Evolutionary conservation across 108 stramenopile genomes (phyloP), one percentile per base, ranked within the genome.

Genomic region (Craspedostauros australis): DNA sequence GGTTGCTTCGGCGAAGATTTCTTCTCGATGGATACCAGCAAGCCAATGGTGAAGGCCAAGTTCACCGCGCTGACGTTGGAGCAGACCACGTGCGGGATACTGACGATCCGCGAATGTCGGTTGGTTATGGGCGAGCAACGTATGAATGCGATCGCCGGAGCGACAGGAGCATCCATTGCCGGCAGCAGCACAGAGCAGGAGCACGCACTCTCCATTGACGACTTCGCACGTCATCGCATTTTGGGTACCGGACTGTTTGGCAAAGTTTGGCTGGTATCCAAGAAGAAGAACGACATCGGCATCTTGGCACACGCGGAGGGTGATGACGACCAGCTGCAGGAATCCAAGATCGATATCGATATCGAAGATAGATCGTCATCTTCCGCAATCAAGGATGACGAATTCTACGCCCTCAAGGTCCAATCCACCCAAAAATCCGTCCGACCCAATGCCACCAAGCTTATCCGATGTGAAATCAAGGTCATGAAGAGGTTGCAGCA

Each of bases 401-500:
- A 61, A 9, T 57, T 76, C 0, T 94, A 88, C 62, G 95, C 95
- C 9, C 69, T 96, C 24, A 96, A 96, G 62, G 62, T 92, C 18
- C 90, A 91, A 56, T 70, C 75, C 28, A 91, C 91, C 56, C 64
- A 81, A 7, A 78, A 96, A 60, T 70, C 95, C 26, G 80, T 95
- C 34, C 79, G 77, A 27, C 64, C 82, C 49, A 75, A 94, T 40
- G 94, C 95, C 67, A 84, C 80, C 22, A 68, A 75, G 6, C 77
- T 79, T 39, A 85, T 91, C 4, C 68, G 73, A 32, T 70, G 81
- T 32, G 87, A 93, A 55, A 80, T 67, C 50, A 74, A 86, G 27
- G 76, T 98, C 31, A 93, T 98, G 91, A 65, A 66, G 25, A 45
- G 60, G 41, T 67, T 94, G 50, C 72, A 94, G n/a, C 94, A 95